Conservation (phyloP, 2,329 filamentous ascomycete genomes). For the Calonectria multiphialidica region DNA sequence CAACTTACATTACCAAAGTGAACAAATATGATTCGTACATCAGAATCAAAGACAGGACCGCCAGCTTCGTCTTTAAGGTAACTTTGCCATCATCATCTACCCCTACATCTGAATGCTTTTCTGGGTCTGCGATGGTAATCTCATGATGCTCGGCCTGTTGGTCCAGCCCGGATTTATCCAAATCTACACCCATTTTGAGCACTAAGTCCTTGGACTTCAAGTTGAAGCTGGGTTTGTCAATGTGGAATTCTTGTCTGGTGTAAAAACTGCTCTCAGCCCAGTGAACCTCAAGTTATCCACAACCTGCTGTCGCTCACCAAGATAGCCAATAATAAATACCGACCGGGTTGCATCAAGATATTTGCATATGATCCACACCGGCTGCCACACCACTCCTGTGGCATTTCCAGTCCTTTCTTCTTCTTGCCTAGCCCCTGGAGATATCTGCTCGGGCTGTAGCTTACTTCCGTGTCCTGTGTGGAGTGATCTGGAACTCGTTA, state of each 20-base stretch:
- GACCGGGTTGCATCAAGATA: background rate
- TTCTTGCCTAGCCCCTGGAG: background rate
- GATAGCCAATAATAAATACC: background rate
- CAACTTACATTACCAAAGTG: constrained; percentile 34
- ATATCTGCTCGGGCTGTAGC: background rate
- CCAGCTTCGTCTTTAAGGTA: constrained; percentile 34
- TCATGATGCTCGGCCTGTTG: constrained; percentile 21
- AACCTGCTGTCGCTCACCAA: background rate
- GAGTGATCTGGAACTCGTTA: constrained; percentile 28
- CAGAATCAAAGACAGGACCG: constrained; percentile 32
- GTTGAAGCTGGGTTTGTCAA: background rate
- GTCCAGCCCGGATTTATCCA: constrained; percentile 7
- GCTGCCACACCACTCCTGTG: background rate
- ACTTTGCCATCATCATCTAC: constrained; percentile 25
- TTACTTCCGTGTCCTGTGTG: background rate
- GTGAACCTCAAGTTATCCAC: background rate
- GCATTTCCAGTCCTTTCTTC: background rate
- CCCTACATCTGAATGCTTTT: background rate
- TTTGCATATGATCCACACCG: background rate
- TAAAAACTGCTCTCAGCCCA: background rate
- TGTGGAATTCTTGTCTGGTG: too few relatives aligned
- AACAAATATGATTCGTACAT: constrained; percentile 38
- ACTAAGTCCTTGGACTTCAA: background rate
- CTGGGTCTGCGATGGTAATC: background rate
- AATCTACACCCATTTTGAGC: constrained; percentile 1